Evolutionary conservation across 2,329 filamentous ascomycete species (phyloP).

Genomic region (Seiridium cupressi): DNA sequence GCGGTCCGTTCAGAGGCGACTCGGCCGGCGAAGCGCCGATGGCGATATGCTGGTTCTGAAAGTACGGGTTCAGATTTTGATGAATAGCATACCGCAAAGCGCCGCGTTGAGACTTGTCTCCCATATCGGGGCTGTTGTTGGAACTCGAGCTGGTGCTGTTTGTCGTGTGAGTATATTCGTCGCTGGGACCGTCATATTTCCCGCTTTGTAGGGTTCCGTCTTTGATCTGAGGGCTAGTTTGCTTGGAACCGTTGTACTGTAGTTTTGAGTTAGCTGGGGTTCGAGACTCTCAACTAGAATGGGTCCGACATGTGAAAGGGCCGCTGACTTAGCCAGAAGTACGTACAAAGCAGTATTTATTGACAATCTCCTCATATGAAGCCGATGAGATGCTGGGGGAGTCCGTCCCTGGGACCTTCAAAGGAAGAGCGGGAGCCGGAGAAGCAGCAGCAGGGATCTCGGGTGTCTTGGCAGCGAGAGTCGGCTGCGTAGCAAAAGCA

Average conservation of each 20-base stretch:
- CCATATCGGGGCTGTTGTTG: slow-evolving; percentile 35
- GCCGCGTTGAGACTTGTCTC: slow-evolving; percentile 30
- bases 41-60: slow-evolving; percentile 27
- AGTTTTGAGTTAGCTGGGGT: slow-evolving; percentile 23
- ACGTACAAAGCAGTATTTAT: slow-evolving; percentile 99
- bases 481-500: slow-evolving; percentile 16
- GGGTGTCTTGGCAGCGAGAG: slow-evolving; percentile 5
- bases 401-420: slow-evolving; percentile 42
- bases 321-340: slow-evolving; percentile 32
- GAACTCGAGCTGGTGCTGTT: slow-evolving; percentile 35
- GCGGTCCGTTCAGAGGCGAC: slow-evolving; percentile 27
- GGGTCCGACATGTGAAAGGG: slow-evolving; percentile 6
- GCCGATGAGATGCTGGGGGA: slow-evolving; percentile 71
- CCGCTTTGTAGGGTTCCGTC: slow-evolving; percentile 44
- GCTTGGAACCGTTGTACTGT: slow-evolving; percentile 61
- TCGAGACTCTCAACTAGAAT: not conserved
- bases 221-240: slow-evolving; percentile 47
- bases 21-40: slow-evolving; percentile 32
- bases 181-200: slow-evolving; percentile 41
- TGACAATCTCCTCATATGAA: slow-evolving; percentile 94
- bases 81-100: slow-evolving; percentile 43
- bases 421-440: slow-evolving; percentile 8
- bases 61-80: slow-evolving; percentile 33
- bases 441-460: slow-evolving; percentile 13
- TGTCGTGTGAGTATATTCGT: slow-evolving; percentile 29